These are phyloP conservation scores for Microsporum audouinii DNA, from an alignment of 2,329 filamentous ascomycete species.

Conservation along the genomic window DNA sequence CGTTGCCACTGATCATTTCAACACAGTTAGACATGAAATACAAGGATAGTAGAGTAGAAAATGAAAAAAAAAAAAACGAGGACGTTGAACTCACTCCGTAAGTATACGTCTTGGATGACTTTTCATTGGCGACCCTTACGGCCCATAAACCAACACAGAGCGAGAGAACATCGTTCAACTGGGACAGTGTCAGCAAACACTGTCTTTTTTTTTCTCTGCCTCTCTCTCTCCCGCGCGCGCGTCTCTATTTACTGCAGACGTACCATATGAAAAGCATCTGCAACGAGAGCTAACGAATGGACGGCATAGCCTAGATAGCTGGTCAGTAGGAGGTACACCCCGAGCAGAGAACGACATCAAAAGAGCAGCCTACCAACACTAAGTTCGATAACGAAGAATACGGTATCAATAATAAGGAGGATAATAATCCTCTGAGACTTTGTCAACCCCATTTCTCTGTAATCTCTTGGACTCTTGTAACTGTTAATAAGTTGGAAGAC, in stretches of 20 bases:
- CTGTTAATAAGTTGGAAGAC: not conserved
- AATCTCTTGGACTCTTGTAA: not conserved
- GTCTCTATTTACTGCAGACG: constrained; percentile 16
- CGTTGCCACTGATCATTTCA: constrained; percentile 65
- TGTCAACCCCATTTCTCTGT: constrained; percentile 61
- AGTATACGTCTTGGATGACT: constrained; percentile 76
- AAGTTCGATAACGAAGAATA: constrained; percentile 85
- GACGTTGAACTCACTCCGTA: constrained; percentile 62
- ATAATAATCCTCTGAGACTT: constrained; percentile 87
- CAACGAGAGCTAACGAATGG: constrained; percentile 83
- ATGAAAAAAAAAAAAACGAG: too few relatives aligned
- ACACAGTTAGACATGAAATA: too few relatives aligned
- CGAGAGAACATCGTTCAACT: constrained; percentile 96
- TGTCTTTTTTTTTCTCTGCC: too few relatives aligned
- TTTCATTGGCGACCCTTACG: constrained; percentile 74
- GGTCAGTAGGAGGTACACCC: not conserved
- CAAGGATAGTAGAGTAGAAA: not conserved
- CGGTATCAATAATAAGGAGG: constrained; percentile 78
- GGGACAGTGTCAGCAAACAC: not conserved
- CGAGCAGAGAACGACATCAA: not conserved
- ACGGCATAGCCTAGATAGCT: constrained; percentile 56
- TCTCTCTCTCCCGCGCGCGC: too few relatives aligned
- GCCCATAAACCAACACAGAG: constrained; percentile 89
- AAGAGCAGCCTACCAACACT: constrained; percentile 46
- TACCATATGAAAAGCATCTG: constrained; percentile 98